Percentiles rank a stretch among this genome's conserved stretches.
phyloP scores from a whole-genome alignment of 352 stramenopile species.

The Phytophthora meadii region DNA sequence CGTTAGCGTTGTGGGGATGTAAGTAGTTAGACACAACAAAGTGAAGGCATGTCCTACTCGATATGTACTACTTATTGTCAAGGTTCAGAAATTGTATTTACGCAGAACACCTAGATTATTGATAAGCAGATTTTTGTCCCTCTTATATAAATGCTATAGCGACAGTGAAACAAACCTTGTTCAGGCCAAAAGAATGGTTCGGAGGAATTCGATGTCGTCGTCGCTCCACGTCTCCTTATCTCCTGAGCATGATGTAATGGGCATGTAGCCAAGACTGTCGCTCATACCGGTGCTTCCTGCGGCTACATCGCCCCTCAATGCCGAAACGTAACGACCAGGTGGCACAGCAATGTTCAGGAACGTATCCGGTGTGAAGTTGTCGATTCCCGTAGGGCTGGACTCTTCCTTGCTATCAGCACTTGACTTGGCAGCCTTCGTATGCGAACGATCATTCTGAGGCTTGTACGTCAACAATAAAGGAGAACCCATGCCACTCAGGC shows the following conservation, averaged over 20 bases:
- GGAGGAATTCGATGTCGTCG: constrained; percentile 84
- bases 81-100: too few relatives aligned
- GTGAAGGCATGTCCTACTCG: neutral
- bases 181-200: constrained; percentile 73
- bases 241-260: constrained; percentile 52
- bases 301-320: constrained; percentile 16
- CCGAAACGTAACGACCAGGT: constrained; percentile 5
- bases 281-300: constrained; percentile 34
- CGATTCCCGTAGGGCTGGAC: constrained; percentile 62
- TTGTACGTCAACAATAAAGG: constrained; percentile 28
- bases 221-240: constrained; percentile 79
- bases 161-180: constrained; percentile 26
- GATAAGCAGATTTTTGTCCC: constrained; percentile 16
- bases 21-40: constrained; percentile 9
- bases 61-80: too few relatives aligned
- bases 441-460: neutral
- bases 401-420: constrained; percentile 19
- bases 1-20: neutral
- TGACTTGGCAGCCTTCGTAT: neutral
- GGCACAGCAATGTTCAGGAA: constrained; percentile 53
- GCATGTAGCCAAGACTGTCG: constrained; percentile 49
- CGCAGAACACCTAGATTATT: too few relatives aligned
- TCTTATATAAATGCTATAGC: constrained; percentile 43
- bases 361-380: constrained; percentile 62
- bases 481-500: constrained; percentile 11